Conservation (phyloP, 495 filamentous ascomycete species). For the Hyaloscypha hepaticicola region DNA sequence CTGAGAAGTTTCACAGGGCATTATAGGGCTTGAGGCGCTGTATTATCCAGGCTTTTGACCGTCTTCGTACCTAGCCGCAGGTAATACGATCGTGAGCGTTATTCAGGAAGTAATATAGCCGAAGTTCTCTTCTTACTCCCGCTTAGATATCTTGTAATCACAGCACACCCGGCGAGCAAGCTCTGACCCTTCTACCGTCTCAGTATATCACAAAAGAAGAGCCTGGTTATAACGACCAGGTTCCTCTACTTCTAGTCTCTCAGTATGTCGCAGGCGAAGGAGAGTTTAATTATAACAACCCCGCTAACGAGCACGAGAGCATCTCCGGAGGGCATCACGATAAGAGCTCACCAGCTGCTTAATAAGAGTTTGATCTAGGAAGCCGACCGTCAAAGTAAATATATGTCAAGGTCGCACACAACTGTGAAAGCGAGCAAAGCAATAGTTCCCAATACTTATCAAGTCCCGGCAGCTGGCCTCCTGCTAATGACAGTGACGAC, state of each 20-base stretch:
- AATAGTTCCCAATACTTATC: neutral
- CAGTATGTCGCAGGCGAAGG: neutral
- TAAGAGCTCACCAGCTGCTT: conserved; percentile 8
- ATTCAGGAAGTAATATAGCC: conserved; percentile 16
- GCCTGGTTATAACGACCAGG: neutral
- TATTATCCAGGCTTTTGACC: too few species aligned
- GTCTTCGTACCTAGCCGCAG: conserved; percentile 12
- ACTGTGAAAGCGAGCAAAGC: conserved; percentile 2
- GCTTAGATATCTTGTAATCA: conserved; percentile 13
- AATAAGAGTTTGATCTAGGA: neutral
- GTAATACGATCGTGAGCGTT: conserved; percentile 15
- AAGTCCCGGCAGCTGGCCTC: neutral
- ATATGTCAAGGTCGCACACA: conserved; percentile 3
- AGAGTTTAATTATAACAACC: conserved; percentile 8
- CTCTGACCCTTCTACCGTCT: conserved; percentile 12
- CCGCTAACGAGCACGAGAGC: conserved; percentile 3
- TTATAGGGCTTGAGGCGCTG: too few species aligned
- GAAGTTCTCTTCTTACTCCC: conserved; percentile 17
- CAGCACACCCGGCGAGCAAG: conserved; percentile 12
- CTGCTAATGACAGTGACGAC: neutral
- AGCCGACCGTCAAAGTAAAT: neutral
- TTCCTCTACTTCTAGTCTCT: conserved; percentile 4
- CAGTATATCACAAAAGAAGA: conserved; percentile 14
- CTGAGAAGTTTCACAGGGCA: too few species aligned
- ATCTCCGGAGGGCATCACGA: conserved; percentile 1